These are phyloP conservation scores for Wickerhamomyces mucosus DNA, from an alignment of 805 yeast species.

Conservation along the genomic window DNA sequence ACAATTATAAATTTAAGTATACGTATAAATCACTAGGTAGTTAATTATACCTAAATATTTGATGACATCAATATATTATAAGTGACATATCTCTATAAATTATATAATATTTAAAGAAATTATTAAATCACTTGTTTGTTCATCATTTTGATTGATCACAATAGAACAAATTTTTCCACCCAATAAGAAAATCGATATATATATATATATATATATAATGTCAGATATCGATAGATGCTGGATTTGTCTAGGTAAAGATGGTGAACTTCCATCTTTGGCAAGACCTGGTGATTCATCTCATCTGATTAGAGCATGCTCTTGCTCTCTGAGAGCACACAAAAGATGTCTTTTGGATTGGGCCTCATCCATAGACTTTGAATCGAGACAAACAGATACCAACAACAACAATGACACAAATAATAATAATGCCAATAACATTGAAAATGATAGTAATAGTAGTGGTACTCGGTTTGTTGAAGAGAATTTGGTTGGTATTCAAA, in stretches of 20 bases:
- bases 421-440: neutral
- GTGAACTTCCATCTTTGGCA: constrained; percentile 5
- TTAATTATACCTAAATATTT: too few species aligned
- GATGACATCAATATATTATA: too few species aligned
- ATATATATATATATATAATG: too few species aligned
- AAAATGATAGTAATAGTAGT: neutral
- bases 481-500: neutral
- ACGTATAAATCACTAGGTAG: too few species aligned
- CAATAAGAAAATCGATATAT: too few species aligned
- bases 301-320: constrained; percentile 4
- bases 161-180: too few species aligned
- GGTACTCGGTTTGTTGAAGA: neutral
- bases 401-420: neutral
- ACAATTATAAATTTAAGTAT: too few species aligned
- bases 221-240: constrained; percentile 6
- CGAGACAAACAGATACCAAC: neutral
- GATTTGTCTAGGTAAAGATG: constrained; percentile 7
- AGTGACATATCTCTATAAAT: too few species aligned
- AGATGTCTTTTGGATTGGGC: constrained; percentile 8
- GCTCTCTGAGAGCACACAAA: constrained; percentile 6
- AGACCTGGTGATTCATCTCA: constrained; percentile 1
- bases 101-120: too few species aligned
- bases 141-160: too few species aligned
- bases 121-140: too few species aligned
- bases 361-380: constrained; percentile 1